Percentiles rank a stretch among this genome's conserved stretches.
phyloP scores from a whole-genome alignment of 768 basidiomycete genomes.

The Gloeostereum incarnatum region DNA sequence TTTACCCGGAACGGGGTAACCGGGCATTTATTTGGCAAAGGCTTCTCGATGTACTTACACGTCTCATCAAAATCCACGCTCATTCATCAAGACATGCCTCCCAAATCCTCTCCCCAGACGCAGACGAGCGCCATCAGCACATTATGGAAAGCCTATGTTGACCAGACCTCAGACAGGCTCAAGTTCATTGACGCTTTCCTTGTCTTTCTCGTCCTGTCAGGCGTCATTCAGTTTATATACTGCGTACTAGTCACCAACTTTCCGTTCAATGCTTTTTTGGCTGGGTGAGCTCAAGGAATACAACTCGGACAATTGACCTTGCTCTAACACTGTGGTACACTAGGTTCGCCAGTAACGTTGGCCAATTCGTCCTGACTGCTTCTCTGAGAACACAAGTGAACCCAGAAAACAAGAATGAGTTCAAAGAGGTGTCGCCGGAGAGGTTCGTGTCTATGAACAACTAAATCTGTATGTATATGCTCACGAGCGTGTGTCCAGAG shows the following conservation, averaged over 20 bases:
- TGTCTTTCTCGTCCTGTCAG: conserved; percentile 84
- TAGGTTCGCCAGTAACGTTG: conserved; percentile 89
- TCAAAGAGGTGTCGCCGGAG: conserved; percentile 91
- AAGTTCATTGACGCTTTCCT: conserved; percentile 94
- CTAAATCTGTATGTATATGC: background rate
- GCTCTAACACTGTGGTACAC: too few relatives aligned
- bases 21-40: background rate
- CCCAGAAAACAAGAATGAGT: conserved; percentile 70
- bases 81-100: conserved; percentile 20
- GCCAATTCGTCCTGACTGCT: conserved; percentile 94
- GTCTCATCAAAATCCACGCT: conserved; percentile 7
- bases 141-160: conserved; percentile 70
- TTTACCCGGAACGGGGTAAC: background rate
- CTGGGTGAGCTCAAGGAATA: conserved; percentile 56
- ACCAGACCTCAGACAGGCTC: conserved; percentile 72
- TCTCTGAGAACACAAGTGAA: conserved; percentile 90
- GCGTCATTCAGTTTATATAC: conserved; percentile 85
- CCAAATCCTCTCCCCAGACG: conserved; percentile 19
- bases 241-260: conserved; percentile 87
- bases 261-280: conserved; percentile 96
- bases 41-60: conserved; percentile 6
- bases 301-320: background rate
- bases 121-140: conserved; percentile 30
- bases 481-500: conserved; percentile 38
- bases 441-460: conserved; percentile 41